A percentile compares a stretch with the other conserved stretches of the same genome.
phyloP scores from a whole-genome alignment of 108 stramenopile species.

The Skeletonema grethae region DNA sequence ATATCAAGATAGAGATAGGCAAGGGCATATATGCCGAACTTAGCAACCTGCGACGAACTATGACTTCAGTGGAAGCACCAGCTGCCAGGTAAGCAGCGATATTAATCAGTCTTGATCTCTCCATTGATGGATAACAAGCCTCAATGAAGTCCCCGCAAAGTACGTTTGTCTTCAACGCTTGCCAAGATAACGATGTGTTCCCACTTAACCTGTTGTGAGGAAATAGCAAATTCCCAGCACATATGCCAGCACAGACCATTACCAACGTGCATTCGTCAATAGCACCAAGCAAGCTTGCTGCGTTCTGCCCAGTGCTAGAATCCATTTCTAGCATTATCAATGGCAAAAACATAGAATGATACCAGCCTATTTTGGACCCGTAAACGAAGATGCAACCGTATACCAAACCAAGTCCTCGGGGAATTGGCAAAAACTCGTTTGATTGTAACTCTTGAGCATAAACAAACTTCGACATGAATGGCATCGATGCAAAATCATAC shows the following conservation, averaged over 20 bases:
- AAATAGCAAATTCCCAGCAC: slow-evolving; percentile 54
- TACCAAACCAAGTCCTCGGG: slow-evolving; percentile 41
- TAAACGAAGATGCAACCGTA: slow-evolving; percentile 66
- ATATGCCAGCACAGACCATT: slow-evolving; percentile 80
- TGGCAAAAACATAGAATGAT: slow-evolving; percentile 74
- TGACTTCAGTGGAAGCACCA: slow-evolving; percentile 51
- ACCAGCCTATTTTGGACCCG: slow-evolving; percentile 80
- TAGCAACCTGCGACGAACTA: slow-evolving; percentile 22
- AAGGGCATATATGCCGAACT: slow-evolving; percentile 75
- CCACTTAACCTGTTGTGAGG: not conserved
- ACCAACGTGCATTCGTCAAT: slow-evolving; percentile 78
- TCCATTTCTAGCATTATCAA: slow-evolving; percentile 86
- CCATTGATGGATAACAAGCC: slow-evolving; percentile 87
- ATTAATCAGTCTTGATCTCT: slow-evolving; percentile 55
- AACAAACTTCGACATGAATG: not conserved
- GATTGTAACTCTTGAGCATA: not conserved
- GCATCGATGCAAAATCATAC: slow-evolving; percentile 4
- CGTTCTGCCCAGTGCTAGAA: slow-evolving; percentile 31
- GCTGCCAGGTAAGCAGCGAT: slow-evolving; percentile 67
- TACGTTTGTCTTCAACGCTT: slow-evolving; percentile 72
- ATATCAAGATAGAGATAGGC: slow-evolving; percentile 52
- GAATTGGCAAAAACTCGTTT: slow-evolving; percentile 14
- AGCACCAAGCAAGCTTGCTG: slow-evolving; percentile 64
- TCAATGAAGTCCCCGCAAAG: slow-evolving; percentile 86
- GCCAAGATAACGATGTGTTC: slow-evolving; percentile 33